phyloP scores from a whole-genome alignment of 164 flowering plant species.

The Stephania cephalantha region DNA sequence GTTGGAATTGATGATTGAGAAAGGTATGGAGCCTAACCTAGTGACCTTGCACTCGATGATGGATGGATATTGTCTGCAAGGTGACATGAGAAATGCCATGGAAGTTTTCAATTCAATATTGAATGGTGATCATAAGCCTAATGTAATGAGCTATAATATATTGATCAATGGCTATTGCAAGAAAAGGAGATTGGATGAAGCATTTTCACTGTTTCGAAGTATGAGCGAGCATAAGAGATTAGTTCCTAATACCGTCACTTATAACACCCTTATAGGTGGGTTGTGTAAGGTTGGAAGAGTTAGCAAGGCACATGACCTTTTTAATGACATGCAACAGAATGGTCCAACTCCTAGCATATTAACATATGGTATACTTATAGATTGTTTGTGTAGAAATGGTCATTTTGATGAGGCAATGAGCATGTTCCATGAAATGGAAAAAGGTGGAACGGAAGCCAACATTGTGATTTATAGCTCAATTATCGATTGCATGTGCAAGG shows the following conservation, averaged over 20 bases:
- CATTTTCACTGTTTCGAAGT: background rate
- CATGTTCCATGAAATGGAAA: constrained; percentile 9
- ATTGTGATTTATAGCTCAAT: constrained; percentile 13
- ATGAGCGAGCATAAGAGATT: constrained; percentile 7
- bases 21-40: background rate
- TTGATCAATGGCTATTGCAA: constrained; percentile 20
- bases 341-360: background rate
- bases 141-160: constrained; percentile 3
- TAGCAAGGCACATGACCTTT: background rate
- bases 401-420: constrained; percentile 17
- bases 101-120: background rate
- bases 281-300: constrained; percentile 5
- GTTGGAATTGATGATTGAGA: constrained; percentile 1
- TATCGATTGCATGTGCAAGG: constrained; percentile 17
- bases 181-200: constrained; percentile 10
- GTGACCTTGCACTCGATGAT: background rate
- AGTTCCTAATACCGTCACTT: background rate
- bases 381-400: constrained; percentile 1
- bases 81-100: background rate
- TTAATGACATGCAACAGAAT: background rate
- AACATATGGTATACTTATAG: background rate
- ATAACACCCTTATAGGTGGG: constrained; percentile 6
- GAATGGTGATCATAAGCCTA: constrained; percentile 3
- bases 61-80: constrained; percentile 3
- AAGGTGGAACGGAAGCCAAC: background rate